These are phyloP conservation scores for Boletus subluridellus DNA, from an alignment of 1,284 basidiomycete species.

Conservation along the genomic window DNA sequence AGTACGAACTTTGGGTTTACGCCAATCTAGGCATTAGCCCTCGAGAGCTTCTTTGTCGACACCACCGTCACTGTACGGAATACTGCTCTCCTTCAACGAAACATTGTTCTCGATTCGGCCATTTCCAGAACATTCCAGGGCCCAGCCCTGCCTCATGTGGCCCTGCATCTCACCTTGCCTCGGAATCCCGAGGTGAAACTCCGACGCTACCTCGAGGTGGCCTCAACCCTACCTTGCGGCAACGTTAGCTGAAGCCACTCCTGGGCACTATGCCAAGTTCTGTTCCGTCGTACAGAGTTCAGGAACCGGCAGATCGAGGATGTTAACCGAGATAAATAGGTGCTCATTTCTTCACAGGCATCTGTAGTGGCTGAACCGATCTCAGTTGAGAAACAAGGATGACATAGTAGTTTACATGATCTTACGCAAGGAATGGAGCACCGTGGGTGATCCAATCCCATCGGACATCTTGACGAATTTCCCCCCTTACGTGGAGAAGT, in stretches of 20 bases:
- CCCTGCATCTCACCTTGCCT: too few relatives aligned
- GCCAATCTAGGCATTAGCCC: background rate
- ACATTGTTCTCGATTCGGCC: conserved; percentile 6
- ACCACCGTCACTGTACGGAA: conserved; percentile 24
- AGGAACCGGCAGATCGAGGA: conserved; percentile 20
- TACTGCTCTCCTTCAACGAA: background rate
- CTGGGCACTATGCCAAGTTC: conserved; percentile 7
- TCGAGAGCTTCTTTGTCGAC: conserved; percentile 17
- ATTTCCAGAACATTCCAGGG: conserved; percentile 40
- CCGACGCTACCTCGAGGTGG: too few relatives aligned
- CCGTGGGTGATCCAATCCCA: background rate
- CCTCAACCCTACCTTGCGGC: too few relatives aligned
- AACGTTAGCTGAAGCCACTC: background rate
- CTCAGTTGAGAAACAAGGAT: background rate
- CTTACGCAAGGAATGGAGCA: background rate
- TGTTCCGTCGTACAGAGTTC: conserved; percentile 19
- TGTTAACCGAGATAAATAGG: conserved; percentile 12
- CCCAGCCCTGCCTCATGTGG: conserved; percentile 12
- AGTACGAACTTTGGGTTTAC: conserved; percentile 4
- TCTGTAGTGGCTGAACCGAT: background rate
- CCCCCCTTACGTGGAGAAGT: background rate
- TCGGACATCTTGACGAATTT: conserved; percentile 5
- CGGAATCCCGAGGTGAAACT: too few relatives aligned
- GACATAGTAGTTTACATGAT: background rate
- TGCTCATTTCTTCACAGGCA: background rate